These are phyloP conservation scores for Rhodomyrtus tomentosa DNA, from an alignment of 345 rosid genomes.

Conservation along the genomic window DNA sequence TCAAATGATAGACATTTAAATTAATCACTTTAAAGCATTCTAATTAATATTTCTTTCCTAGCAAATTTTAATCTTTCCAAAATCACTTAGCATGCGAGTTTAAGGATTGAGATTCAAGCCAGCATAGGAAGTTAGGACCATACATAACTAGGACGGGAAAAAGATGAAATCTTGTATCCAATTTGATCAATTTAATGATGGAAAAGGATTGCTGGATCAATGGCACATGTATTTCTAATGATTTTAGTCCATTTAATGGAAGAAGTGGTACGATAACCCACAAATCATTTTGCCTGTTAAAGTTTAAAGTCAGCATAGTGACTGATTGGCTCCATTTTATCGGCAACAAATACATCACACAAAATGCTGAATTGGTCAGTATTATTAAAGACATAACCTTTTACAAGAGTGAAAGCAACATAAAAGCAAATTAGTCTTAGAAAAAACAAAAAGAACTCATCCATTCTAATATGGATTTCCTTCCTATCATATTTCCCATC, in stretches of 20 bases:
- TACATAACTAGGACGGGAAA: neutral
- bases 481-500: neutral
- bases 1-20: neutral
- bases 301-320: neutral
- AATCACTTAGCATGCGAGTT: neutral
- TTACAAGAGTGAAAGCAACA: neutral
- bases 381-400: neutral
- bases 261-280: neutral
- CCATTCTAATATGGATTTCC: neutral
- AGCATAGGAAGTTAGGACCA: neutral
- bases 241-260: neutral
- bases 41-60: neutral
- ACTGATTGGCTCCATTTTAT: neutral
- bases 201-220: neutral
- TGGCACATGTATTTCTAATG: neutral
- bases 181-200: neutral
- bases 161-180: neutral
- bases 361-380: neutral
- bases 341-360: neutral
- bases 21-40: neutral
- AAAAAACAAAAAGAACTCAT: neutral
- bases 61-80: neutral
- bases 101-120: neutral
- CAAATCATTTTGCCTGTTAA: neutral
- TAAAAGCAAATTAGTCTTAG: neutral